Evolutionary conservation across 2,329 filamentous ascomycete genomes (phyloP).

Genomic region (Hymenoscyphus occultus): DNA sequence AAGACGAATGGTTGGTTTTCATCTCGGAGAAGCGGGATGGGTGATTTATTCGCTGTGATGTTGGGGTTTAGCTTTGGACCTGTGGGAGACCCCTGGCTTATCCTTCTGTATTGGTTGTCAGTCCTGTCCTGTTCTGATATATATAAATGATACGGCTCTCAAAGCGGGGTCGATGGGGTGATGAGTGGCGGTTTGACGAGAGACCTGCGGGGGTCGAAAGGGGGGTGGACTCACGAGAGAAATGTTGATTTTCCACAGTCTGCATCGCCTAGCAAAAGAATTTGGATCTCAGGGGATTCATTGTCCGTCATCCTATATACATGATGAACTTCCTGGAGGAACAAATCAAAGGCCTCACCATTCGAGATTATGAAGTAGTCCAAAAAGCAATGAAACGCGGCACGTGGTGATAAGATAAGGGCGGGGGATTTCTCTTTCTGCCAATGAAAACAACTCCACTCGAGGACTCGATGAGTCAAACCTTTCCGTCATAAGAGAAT

Average conservation of each 20-base stretch:
- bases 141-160: neutral
- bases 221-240: conserved; percentile 49
- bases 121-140: neutral
- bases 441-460: neutral
- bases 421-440: neutral
- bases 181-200: neutral
- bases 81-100: conserved; percentile 43
- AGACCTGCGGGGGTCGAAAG: neutral
- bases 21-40: conserved; percentile 40
- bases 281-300: conserved; percentile 41
- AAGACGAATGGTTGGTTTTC: conserved; percentile 60
- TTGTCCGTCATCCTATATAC: conserved; percentile 32
- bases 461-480: conserved; percentile 1
- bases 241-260: conserved; percentile 60
- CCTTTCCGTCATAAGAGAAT: neutral
- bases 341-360: neutral
- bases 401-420: conserved; percentile 8
- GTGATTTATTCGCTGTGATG: neutral
- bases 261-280: conserved; percentile 58
- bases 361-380: neutral
- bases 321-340: neutral
- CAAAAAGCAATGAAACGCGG: conserved; percentile 28
- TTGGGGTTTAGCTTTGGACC: neutral
- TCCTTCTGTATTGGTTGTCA: conserved; percentile 42
- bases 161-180: neutral